Percentiles rank a stretch among this genome's conserved stretches.
Conservation (phyloP, 768 basidiomycete species). For the Lactarius evosmus region DNA sequence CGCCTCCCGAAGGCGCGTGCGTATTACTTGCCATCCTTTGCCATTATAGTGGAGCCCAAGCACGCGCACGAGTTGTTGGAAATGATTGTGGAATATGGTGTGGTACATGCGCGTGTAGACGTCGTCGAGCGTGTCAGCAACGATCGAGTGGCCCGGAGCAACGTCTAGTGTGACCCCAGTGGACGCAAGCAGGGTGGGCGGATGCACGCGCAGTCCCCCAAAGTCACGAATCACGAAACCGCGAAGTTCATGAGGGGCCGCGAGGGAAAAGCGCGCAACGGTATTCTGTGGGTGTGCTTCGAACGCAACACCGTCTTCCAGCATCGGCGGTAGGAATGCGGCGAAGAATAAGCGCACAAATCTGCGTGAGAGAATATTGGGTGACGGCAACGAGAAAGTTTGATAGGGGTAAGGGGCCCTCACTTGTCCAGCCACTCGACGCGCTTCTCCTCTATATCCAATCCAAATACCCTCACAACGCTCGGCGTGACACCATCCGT, state of each 20-base stretch:
- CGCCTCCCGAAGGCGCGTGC: conserved; percentile 41
- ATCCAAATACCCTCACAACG: conserved; percentile 48
- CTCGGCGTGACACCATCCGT: conserved; percentile 45
- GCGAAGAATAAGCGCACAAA: conserved; percentile 49
- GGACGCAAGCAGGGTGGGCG: conserved; percentile 45
- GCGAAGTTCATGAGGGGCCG: conserved; percentile 44
- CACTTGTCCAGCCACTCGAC: conserved; percentile 51
- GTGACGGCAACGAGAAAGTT: conserved; percentile 1
- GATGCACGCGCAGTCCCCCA: conserved; percentile 54
- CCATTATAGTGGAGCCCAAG: conserved; percentile 56
- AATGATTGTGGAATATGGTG: conserved; percentile 55
- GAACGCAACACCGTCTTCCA: conserved; percentile 55
- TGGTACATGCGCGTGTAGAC: conserved; percentile 59
- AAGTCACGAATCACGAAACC: conserved; percentile 60
- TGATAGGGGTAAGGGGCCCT: conserved; percentile 15
- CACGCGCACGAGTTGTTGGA: conserved; percentile 57
- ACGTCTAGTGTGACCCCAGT: conserved; percentile 51
- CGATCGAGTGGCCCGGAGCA: conserved; percentile 39
- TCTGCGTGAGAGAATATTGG: conserved; percentile 31
- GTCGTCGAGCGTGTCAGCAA: conserved; percentile 49
- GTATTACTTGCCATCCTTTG: conserved; percentile 50
- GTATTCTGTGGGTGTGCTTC: conserved; percentile 62
- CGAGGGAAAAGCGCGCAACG: conserved; percentile 49
- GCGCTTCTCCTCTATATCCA: conserved; percentile 50
- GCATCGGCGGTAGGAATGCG: conserved; percentile 54